Evolutionary conservation across 768 basidiomycete genomes (phyloP), one percentile per base, ranked within the genome.

Genomic region (Boletus rubroflammeus): DNA sequence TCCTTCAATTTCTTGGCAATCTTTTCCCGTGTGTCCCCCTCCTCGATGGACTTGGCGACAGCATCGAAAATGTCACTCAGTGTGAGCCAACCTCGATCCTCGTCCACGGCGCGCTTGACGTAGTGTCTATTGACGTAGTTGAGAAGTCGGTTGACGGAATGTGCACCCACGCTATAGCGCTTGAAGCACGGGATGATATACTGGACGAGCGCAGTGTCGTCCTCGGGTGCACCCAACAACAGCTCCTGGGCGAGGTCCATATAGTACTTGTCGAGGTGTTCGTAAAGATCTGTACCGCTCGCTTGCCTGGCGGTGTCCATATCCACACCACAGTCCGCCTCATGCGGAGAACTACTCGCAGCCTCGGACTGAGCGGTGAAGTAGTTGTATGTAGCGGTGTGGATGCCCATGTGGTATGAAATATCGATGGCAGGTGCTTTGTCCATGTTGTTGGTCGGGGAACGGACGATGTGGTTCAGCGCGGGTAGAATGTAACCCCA

Each of bases 301-400:
- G 73, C 70, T 29, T 63, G 64, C 43, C 42, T 65, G 40, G 54
- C 64, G 35, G 63, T 46, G 26, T 70, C 67, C 43, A 63, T 67
- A 21, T 72, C 73, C 45, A 64, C 45, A 21, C 63, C 57, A 40
- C 56, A 23, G 44, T 54, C 57, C 5, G 26, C 19, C 34, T 50
- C 56, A 34, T 41, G 47, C 2, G 54, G 47, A 14, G 59, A 57
- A 21, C 59, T 54, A 39, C 72, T 74, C 45, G 70, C 64, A 28
- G 71, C 69, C 63, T 86, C 84, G 55, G 74, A 78, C 67, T 82
- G 80, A n/a, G 79, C 67, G 50, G 81, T 82, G 65, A 84, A 81
- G 80, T 88, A 90, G 73, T 89, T 88, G 76, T 90, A 90, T 52
- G 83, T 83, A n/a, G 87, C 85, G 19, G 88, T 87, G 69, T 90